Percentiles rank a stretch among this genome's conserved stretches.
These are phyloP conservation scores for Aureobasidium pullulans DNA, from an alignment of 2,329 filamentous ascomycete genomes.

Conservation along the genomic window DNA sequence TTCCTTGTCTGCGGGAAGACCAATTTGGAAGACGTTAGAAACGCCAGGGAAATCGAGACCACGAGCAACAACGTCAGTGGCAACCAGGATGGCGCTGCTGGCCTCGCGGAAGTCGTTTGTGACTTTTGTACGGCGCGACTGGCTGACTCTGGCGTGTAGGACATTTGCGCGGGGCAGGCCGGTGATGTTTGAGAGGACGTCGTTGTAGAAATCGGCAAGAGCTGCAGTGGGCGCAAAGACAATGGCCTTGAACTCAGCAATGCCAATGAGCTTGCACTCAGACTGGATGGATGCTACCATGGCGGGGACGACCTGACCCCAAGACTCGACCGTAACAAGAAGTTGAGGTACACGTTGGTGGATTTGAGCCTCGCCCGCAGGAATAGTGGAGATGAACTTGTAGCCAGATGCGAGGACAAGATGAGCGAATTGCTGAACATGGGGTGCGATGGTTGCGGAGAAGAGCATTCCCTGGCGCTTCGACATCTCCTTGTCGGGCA, in stretches of 20 bases:
- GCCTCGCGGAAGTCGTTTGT: conserved; percentile 40
- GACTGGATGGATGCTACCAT: conserved; percentile 5
- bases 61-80: conserved; percentile 73
- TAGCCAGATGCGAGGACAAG: conserved; percentile 37
- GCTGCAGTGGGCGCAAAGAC: conserved; percentile 43
- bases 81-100: conserved; percentile 43
- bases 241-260: conserved; percentile 36
- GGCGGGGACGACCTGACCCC: conserved; percentile 2
- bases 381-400: conserved; percentile 37
- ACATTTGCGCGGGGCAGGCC: background rate
- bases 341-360: conserved; percentile 43
- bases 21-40: conserved; percentile 77
- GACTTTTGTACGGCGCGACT: conserved; percentile 35
- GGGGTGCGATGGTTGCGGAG: conserved; percentile 38
- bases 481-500: conserved; percentile 41
- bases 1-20: conserved; percentile 43
- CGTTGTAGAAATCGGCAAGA: conserved; percentile 30
- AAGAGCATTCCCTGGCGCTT: conserved; percentile 47
- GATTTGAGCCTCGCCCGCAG: conserved; percentile 37
- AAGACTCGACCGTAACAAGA: conserved; percentile 29
- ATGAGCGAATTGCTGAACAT: conserved; percentile 38
- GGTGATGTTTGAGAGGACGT: conserved; percentile 27
- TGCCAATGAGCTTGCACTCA: conserved; percentile 9
- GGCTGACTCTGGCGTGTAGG: conserved; percentile 36
- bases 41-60: conserved; percentile 98